Evolutionary conservation across 2,329 filamentous ascomycete genomes (phyloP).

Genomic region (Colletotrichum caudatum): DNA sequence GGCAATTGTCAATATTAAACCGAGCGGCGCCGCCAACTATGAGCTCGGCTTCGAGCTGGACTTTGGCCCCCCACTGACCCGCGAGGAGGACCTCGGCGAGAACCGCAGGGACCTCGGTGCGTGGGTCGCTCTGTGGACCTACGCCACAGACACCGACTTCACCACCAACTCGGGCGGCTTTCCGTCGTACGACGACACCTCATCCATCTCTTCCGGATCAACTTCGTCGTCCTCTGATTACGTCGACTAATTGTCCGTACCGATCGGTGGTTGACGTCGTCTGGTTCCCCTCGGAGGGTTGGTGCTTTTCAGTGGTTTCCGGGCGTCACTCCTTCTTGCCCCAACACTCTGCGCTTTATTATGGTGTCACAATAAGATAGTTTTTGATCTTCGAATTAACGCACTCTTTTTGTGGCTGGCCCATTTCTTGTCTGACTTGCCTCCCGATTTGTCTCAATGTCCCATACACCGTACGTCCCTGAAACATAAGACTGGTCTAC

Average conservation of each 20-base stretch:
- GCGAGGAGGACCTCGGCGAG: slow-evolving; percentile 28
- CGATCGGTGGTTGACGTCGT: neutral
- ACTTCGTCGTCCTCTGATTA: slow-evolving; percentile 16
- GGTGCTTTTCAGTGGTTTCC: neutral
- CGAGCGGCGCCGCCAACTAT: neutral
- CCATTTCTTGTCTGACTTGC: neutral
- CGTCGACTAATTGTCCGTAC: neutral
- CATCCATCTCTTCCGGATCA: neutral
- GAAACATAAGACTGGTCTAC: no score
- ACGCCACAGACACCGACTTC: slow-evolving; percentile 31
- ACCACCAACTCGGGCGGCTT: slow-evolving; percentile 16
- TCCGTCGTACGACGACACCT: slow-evolving; percentile 26
- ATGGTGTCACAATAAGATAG: neutral
- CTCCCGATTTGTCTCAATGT: neutral
- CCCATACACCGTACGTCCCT: neutral
- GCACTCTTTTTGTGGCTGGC: neutral
- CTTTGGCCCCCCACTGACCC: slow-evolving; percentile 14
- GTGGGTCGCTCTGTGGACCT: slow-evolving; percentile 31
- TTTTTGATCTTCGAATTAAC: neutral
- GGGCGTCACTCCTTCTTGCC: neutral
- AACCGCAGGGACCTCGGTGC: slow-evolving; percentile 15
- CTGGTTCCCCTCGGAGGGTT: neutral
- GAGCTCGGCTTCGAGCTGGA: slow-evolving; percentile 29
- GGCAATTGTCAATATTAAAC: neutral
- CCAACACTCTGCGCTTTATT: neutral